Evolutionary conservation across 2,329 filamentous ascomycete genomes (phyloP), one percentile per base, ranked within the genome.

Genomic region (Cryphonectria carpinicola): DNA sequence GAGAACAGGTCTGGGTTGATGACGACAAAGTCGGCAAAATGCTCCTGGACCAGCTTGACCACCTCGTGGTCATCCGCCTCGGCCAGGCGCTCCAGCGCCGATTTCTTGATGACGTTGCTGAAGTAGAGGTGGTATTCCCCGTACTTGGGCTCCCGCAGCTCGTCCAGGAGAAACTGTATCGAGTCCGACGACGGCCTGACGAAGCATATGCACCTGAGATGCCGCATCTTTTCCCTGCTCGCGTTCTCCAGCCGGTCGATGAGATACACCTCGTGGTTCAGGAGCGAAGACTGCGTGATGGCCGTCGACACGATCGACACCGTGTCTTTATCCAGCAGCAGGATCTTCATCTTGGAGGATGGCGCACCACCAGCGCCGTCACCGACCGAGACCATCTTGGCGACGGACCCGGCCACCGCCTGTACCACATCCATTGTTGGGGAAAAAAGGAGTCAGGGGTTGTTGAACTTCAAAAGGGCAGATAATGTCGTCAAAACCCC

Each of bases 51-150:
- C 17, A 90, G 86, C 78, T 95, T 97, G 74, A 99, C 95, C 49
- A 99, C 94, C 82, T 99, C 97, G 78, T 99, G 94, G 76, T 98
- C 95, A 79, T 99, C 96, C 37, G 96, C 95, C 84, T 99, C 97
- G 46, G 96, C 96, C 60, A 99, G 85, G 60, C 96, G 89, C 80
- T 99, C 96, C 35, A 99, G 86, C 0, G 95, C 93, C 1, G 96
- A 98, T 82, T 99, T 99, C 81, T 97, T 97, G 78, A 96, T 91
- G 71, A 99, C 92, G 80, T 99, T 99, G 85, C 94, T 98, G 81
- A 99, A 97, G 81, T 97, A 98, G 70, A 99, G 88, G 78, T 97
- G 90, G 82, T 99, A 99, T 83, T 99, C 96, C 74, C 96, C 95
- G 77, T 99, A 99, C 79, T 95, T 98, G 5, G 96, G 97, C 65